Base-by-base conservation (phyloP, 495 filamentous ascomycete species). In the Xylaria nigripes region DNA sequence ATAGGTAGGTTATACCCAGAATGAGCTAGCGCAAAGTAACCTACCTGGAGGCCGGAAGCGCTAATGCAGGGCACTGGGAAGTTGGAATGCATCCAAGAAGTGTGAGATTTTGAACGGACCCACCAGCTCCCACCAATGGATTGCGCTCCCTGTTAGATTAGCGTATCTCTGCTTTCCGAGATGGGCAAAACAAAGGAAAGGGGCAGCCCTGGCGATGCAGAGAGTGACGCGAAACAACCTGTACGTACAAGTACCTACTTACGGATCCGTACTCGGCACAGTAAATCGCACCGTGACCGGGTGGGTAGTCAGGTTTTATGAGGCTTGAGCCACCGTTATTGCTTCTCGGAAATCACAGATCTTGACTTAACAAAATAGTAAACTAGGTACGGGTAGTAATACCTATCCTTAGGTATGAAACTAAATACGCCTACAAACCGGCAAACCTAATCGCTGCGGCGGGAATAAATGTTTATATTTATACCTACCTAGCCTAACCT, bases 41-140 rank as follows among this genome's bases (percentile, higher is more conserved):
- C 12, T 8, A 23, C 34, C 30, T 23, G 25, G 15, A 24, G 32
- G 25, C 23, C 53, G 53, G 53, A 27, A 23, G 27, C 53, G 41
- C 53, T 55, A 55, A 55, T 55, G 53, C 53, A 55, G 53, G 53
- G 53, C 53, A 36, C 27, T 27, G 46, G 21, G 15, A 24, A 36
- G 32, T 36, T 36, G 32, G 32, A 36, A 36, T 12, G 6, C 6
- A 36, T 36, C 32, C 36, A 45, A 25, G 30, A 45, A 25, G 30
- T 36, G 27, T 34, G 53, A 55, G 50, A 55, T 55, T 55, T 55
- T 29, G 46, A 38, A 30, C 6, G 4, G 29, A 10, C 22, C 53
- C 52, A 8, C n/a, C 45, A 48, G 0, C 0, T 19, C 2, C 19
- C 38, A 22, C 15, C 53, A 45, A 55, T 50, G 49, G 25, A 38